phyloP scores from a whole-genome alignment of 2,329 filamentous ascomycete genomes.

The Fusarium succisae region DNA sequence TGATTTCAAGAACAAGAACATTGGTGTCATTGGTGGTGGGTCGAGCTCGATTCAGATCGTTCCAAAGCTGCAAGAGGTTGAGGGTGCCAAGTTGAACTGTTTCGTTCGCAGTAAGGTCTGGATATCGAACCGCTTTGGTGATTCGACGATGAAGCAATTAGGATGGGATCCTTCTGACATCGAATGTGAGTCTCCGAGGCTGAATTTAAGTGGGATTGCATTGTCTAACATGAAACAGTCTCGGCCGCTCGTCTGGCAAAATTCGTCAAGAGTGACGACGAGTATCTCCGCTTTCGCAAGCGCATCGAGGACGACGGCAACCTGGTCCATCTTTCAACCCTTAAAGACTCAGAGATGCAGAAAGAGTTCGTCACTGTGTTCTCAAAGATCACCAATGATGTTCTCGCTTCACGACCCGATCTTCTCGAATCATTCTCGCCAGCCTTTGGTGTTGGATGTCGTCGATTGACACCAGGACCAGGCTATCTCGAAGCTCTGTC shows the following conservation, averaged over 20 bases:
- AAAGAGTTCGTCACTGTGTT: not conserved
- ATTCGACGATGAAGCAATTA: not conserved
- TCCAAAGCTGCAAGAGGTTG: not conserved
- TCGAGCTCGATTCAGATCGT: not conserved
- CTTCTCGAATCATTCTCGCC: not conserved
- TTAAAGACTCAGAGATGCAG: not conserved
- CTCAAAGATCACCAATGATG: not conserved
- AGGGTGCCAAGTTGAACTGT: not conserved
- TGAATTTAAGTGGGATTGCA: fast-evolving
- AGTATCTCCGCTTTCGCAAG: not conserved
- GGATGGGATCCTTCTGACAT: not conserved
- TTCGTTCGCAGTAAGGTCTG: not conserved
- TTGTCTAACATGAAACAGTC: not conserved
- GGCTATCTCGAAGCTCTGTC: not conserved
- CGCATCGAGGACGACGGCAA: not conserved
- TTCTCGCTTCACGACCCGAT: not conserved
- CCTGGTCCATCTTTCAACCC: not conserved
- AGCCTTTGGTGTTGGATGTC: not conserved
- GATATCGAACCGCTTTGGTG: slow-evolving; percentile 1
- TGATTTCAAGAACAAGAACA: not conserved
- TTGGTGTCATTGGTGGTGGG: not conserved
- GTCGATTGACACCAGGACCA: not conserved
- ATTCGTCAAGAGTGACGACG: not conserved
- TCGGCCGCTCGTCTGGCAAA: not conserved
- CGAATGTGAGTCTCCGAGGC: fast-evolving